phyloP scores from a whole-genome alignment of 805 yeast genomes.

The Pichia cabralensis region DNA sequence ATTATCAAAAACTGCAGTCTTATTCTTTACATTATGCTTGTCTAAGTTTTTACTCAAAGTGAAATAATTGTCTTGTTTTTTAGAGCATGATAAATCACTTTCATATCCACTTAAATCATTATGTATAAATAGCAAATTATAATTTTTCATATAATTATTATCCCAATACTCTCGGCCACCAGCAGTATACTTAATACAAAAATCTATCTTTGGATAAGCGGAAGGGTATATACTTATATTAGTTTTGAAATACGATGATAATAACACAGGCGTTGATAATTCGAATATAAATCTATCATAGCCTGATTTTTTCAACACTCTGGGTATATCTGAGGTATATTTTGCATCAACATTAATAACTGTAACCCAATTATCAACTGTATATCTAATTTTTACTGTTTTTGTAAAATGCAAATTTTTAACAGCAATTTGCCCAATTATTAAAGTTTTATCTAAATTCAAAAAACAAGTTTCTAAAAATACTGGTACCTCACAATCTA shows the following conservation, averaged over 20 bases:
- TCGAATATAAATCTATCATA: conserved; percentile 69
- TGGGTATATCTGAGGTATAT: conserved; percentile 48
- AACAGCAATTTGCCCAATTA: conserved; percentile 72
- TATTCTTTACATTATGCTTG: not conserved
- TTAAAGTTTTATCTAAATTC: conserved; percentile 43
- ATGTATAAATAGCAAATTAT: conserved; percentile 33
- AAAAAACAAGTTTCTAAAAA: conserved; percentile 59
- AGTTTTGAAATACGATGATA: conserved; percentile 19
- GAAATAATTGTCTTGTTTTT: too few relatives aligned
- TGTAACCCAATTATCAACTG: conserved; percentile 73
- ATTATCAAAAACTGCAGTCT: too few relatives aligned
- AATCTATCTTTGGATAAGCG: conserved; percentile 17
- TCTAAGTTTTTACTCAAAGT: too few relatives aligned
- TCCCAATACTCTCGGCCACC: conserved; percentile 62
- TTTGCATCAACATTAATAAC: conserved; percentile 57
- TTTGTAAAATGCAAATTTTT: conserved; percentile 65
- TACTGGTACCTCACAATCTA: conserved; percentile 35
- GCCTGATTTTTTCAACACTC: conserved; percentile 35
- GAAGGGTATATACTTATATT: conserved; percentile 1
- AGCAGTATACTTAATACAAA: conserved; percentile 51
- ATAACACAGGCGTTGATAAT: conserved; percentile 38
- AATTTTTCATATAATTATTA: conserved; percentile 54
- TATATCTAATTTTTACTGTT: conserved; percentile 57
- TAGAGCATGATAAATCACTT: too few relatives aligned
- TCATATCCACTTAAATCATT: conserved; percentile 1